Base-by-base conservation (phyloP, 2,329 filamentous ascomycete species). In the Sarocladium kiliense region DNA sequence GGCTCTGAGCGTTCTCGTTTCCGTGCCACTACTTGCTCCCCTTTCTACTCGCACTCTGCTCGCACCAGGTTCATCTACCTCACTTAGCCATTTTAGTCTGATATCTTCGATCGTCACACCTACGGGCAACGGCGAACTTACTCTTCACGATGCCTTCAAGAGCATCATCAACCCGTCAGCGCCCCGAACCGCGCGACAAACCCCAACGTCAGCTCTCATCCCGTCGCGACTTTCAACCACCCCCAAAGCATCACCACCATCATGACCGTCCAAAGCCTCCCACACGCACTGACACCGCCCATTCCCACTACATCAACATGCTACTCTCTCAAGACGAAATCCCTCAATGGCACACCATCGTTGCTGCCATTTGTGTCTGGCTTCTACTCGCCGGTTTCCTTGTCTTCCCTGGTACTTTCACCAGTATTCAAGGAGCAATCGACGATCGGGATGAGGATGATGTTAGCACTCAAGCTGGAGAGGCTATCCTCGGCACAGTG, bases 341-440 rank as follows among this genome's bases (percentile, higher is more conserved):
- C 47, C 70, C 74, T 2, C 68, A 67, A 6, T 50, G 69, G 10
- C 75, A 79, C 66, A 81, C 77, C 64, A 68, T 79, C 54, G 66
- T 77, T 19, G 73, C 74, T 50, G 58, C 65, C 27, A 60, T 62
- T 54, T 65, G 65, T 55, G 64, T 66, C 42, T 82, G 74, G 76
- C 68, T 79, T 45, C 69, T 82, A 2, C 71, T 82, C 1, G 74
- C 74, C 0, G 78, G 78, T 26, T 82, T 80, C 66, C 68, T 81
- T 16, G 69, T 81, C 41, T 72, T 79, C 34, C 77, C 78, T 0
- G 77, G 74, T 5, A 79, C 76, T 1, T 82, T 80, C 61, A 78
- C 74, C 36, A 73, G 68, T 30, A 64, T 76, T 44, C 56, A 62
- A 23, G 59, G 59, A 36, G 62, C 60, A 26, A 58, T 66, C 50